phyloP scores from a whole-genome alignment of 805 yeast genomes.

The Saturnispora serradocipensis region DNA sequence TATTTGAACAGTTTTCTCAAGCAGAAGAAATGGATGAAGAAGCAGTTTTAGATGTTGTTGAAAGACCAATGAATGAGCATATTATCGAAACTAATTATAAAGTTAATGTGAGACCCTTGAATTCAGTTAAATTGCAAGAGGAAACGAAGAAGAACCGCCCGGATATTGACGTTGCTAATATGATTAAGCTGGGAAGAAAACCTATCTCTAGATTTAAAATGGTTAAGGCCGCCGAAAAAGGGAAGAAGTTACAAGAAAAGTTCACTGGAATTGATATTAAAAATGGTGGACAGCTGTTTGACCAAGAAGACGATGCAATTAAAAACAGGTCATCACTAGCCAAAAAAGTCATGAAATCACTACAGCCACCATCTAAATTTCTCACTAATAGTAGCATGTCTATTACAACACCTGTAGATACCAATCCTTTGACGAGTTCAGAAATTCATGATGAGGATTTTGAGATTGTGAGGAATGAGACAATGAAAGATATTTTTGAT shows the following conservation, averaged over 20 bases:
- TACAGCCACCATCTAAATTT: conserved; percentile 1
- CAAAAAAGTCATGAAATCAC: conserved; percentile 11
- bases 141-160: not conserved
- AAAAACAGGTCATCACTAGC: not conserved
- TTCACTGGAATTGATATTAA: conserved; percentile 8
- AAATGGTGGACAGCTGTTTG: conserved; percentile 4
- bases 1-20: not conserved
- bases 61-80: conserved; percentile 2
- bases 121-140: not conserved
- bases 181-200: conserved; percentile 12
- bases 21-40: conserved; percentile 5
- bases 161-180: not conserved
- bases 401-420: conserved; percentile 15
- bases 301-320: not conserved
- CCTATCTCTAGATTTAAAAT: conserved; percentile 9
- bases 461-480: conserved; percentile 16
- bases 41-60: conserved; percentile 16
- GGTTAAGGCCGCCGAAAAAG: conserved; percentile 12
- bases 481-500: conserved; percentile 14
- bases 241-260: conserved; percentile 12
- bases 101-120: not conserved
- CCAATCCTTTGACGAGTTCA: conserved; percentile 15
- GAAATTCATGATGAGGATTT: conserved; percentile 16
- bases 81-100: not conserved
- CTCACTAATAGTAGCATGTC: not conserved